These are phyloP conservation scores for Xylaria castorea DNA, from an alignment of 495 filamentous ascomycete species.

Conservation along the genomic window DNA sequence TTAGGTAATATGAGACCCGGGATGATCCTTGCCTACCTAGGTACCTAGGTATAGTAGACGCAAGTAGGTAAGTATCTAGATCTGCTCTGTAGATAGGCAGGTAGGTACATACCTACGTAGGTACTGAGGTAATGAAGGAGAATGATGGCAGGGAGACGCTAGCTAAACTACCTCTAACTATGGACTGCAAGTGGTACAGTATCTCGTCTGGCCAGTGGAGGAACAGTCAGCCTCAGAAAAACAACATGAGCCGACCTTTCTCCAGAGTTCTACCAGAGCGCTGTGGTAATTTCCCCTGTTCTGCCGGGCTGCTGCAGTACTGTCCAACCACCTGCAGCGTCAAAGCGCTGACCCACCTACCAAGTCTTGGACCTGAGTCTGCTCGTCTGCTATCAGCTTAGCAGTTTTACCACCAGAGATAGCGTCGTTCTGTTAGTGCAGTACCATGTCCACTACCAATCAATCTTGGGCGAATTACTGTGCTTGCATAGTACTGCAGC, in stretches of 20 bases:
- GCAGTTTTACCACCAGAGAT: neutral
- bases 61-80: neutral
- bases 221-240: neutral
- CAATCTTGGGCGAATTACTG: neutral
- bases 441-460: neutral
- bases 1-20: neutral
- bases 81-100: too few species aligned
- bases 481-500: neutral
- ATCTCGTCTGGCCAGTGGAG: neutral
- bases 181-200: neutral
- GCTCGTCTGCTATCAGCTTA: neutral
- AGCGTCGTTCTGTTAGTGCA: neutral
- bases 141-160: too few species aligned
- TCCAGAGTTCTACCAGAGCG: neutral
- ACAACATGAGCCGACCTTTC: neutral
- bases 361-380: neutral
- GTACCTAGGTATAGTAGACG: too few species aligned
- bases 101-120: neutral
- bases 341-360: neutral
- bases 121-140: too few species aligned
- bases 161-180: too few species aligned
- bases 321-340: neutral
- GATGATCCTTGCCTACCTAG: neutral
- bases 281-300: neutral
- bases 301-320: neutral